Evolutionary conservation across 2,329 filamentous ascomycete species (phyloP), one percentile per base, ranked within the genome.

Genomic region (Apiospora saccharicola): DNA sequence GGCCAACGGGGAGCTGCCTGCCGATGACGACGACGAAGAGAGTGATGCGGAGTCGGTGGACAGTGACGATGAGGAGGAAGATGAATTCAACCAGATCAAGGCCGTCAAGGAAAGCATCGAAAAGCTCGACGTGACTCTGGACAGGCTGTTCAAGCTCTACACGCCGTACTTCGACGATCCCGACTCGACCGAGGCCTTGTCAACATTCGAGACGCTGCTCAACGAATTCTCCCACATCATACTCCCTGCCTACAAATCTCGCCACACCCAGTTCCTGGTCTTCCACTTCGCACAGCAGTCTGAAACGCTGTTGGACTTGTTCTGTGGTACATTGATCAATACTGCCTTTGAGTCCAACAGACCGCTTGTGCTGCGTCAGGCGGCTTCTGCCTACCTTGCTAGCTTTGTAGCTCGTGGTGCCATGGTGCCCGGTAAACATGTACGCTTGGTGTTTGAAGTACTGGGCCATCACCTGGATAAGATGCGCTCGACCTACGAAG

Each of bases 211-310:
- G 70, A 90, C 94, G 71, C 87, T 99, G 51, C 87, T 98, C 41
- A 90, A 91, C 68, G 95, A 97, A 80, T 99, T 99, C 79, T 90
- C 92, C 73, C 93, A 90, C 79, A 94, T 95, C 78, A 94, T 99
- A 73, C 88, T 99, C 43, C 95, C 95, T 4, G 97, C 95, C 19
- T 95, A 96, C 80, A 94, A 94, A 76, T 97, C 95, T 34, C 92
- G 96, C 46, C 96, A 98, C 81, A 95, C 95, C 0, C 96, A 99
- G 79, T 99, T 98, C 78, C 89, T 99, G 68, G 88, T 98, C 69
- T 99, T 99, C 83, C 96, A 98, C 83, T 98, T 97, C 80, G 93
- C 94, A 22, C 96, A 99, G 82, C 90, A 89, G 72, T 93, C 94
- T 12, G 91, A 93, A 43, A 88, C 89, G 64, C 90, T 98, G 68